Conservation (phyloP, 495 filamentous ascomycete species). For the Bryoglossum gracile region DNA sequence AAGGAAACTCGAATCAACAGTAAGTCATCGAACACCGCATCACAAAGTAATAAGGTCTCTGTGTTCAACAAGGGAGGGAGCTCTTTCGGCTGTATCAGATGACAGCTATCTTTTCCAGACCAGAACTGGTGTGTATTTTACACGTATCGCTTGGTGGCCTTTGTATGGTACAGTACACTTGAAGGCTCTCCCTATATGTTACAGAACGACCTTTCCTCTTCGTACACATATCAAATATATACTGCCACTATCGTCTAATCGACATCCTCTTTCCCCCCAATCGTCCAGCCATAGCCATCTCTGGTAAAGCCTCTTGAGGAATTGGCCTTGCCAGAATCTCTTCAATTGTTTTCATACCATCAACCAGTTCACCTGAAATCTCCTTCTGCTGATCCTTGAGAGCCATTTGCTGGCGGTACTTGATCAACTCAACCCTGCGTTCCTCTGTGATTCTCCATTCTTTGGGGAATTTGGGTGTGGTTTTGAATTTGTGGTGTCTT, state of each 20-base stretch:
- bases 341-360: slow-evolving; percentile 48
- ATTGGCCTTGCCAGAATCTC: slow-evolving; percentile 26
- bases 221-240: too few relatives aligned
- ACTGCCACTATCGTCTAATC: slow-evolving; percentile 12
- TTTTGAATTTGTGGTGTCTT: slow-evolving; percentile 72
- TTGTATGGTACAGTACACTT: too few relatives aligned
- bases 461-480: slow-evolving; percentile 64
- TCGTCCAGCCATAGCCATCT: slow-evolving; percentile 27
- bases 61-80: too few relatives aligned
- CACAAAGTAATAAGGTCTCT: too few relatives aligned
- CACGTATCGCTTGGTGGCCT: too few relatives aligned
- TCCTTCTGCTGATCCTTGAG: slow-evolving; percentile 40
- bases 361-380: slow-evolving; percentile 42
- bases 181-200: too few relatives aligned
- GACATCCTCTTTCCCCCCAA: slow-evolving; percentile 6
- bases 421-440: slow-evolving; percentile 56
- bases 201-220: too few relatives aligned
- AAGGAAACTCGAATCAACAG: too few relatives aligned
- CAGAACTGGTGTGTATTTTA: too few relatives aligned
- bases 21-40: too few relatives aligned
- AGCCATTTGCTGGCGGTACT: slow-evolving; percentile 42
- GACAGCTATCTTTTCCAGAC: too few relatives aligned
- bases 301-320: slow-evolving; percentile 15
- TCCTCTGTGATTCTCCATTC: slow-evolving; percentile 72
- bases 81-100: too few relatives aligned